Evolutionary conservation across 202 grass and related monocot species (phyloP).

Genomic region (Cymbopogon flexuosus): DNA sequence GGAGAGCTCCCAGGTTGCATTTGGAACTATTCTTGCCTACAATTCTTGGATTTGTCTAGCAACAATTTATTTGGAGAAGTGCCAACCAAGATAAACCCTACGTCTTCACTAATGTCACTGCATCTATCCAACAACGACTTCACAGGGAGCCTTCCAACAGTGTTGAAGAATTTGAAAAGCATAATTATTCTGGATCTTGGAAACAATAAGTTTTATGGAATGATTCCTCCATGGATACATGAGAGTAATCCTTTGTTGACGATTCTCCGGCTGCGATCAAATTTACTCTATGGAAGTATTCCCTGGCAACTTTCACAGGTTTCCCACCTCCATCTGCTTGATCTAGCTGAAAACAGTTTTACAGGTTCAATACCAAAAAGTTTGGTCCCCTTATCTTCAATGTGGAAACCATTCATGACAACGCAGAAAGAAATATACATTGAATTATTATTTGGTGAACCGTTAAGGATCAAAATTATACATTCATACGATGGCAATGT

Average conservation of each 20-base stretch:
- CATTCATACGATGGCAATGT: too few relatives aligned
- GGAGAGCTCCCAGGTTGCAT: conserved; percentile 30
- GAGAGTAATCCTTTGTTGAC: conserved; percentile 6
- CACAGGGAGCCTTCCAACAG: background rate
- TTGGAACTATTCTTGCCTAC: background rate
- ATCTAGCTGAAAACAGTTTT: conserved; percentile 42
- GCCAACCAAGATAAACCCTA: background rate
- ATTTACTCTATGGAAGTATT: conserved; percentile 44
- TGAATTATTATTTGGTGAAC: too few relatives aligned
- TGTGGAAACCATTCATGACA: background rate
- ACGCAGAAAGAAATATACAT: background rate
- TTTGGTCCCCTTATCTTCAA: conserved; percentile 8
- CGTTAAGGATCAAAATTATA: too few relatives aligned
- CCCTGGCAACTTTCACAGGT: conserved; percentile 9
- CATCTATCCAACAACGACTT: conserved; percentile 32
- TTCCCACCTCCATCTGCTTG: conserved; percentile 7
- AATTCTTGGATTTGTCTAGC: background rate
- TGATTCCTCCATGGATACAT: conserved; percentile 47
- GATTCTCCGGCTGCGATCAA: conserved; percentile 34
- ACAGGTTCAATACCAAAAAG: conserved; percentile 7
- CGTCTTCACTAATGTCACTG: conserved; percentile 13
- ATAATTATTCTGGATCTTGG: conserved; percentile 34
- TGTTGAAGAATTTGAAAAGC: conserved; percentile 20
- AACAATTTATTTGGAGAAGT: conserved; percentile 21
- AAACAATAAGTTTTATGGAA: conserved; percentile 29